Evolutionary conservation across 306 rosid genomes (phyloP).

Genomic region (Pachyrhizus erosus): DNA sequence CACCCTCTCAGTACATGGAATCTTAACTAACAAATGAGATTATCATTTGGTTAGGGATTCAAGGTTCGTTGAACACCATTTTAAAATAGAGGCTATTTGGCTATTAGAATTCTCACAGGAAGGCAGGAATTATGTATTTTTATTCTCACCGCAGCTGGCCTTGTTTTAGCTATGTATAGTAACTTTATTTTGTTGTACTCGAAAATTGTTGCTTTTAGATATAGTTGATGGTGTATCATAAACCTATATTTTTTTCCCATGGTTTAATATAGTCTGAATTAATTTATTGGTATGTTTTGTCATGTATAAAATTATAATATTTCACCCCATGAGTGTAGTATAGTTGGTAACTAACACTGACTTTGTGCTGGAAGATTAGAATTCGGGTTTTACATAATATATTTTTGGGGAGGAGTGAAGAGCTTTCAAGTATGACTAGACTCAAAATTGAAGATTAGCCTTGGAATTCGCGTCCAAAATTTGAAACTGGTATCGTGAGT

Average conservation of each 20-base stretch:
- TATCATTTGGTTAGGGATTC: constrained; percentile 40
- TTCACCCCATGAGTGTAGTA: too few species aligned
- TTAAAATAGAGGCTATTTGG: constrained; percentile 45
- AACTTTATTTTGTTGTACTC: background rate
- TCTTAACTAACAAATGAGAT: constrained; percentile 51
- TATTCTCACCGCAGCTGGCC: constrained; percentile 34
- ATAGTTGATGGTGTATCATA: constrained; percentile 36
- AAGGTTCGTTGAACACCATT: constrained; percentile 44
- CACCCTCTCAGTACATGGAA: constrained; percentile 91
- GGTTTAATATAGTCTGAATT: constrained; percentile 42
- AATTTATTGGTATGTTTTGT: constrained; percentile 23
- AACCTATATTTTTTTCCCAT: constrained; percentile 19
- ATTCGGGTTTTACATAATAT: too few species aligned
- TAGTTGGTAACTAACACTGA: too few species aligned
- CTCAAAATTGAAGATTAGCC: too few species aligned
- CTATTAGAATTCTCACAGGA: constrained; percentile 43
- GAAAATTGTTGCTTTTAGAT: constrained; percentile 33
- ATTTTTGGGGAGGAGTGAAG: too few species aligned
- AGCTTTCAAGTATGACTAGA: too few species aligned
- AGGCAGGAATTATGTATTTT: constrained; percentile 45
- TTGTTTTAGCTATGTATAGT: constrained; percentile 53
- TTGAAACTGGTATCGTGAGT: too few species aligned
- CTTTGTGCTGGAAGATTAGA: too few species aligned
- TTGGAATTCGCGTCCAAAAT: too few species aligned
- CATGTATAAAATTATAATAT: background rate